Percentiles rank a stretch among this genome's conserved stretches.
Conservation (phyloP, 2,329 filamentous ascomycete species). For the Karstenula rhodostoma region DNA sequence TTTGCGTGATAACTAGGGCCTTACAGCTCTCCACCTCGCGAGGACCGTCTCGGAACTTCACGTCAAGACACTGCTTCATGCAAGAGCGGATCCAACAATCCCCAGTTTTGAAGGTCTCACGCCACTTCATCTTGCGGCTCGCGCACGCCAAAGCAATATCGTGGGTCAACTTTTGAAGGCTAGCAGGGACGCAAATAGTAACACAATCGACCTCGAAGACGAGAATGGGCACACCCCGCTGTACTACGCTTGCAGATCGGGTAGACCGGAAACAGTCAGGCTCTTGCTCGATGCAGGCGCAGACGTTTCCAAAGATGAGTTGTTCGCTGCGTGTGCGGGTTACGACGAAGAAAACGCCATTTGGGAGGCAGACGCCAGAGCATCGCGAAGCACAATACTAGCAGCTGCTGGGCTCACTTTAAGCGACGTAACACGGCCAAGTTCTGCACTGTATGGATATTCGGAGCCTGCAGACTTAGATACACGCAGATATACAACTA, state of each 20-base stretch:
- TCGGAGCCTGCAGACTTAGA: background rate
- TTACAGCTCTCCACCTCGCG: conserved; percentile 27
- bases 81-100: conserved; percentile 47
- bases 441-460: background rate
- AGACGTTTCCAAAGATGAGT: background rate
- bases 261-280: conserved; percentile 19
- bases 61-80: conserved; percentile 43
- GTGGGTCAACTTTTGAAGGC: conserved; percentile 37
- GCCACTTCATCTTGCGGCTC: conserved; percentile 53
- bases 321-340: conserved; percentile 4
- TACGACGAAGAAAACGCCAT: conserved; percentile 6
- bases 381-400: background rate
- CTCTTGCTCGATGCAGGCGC: conserved; percentile 26
- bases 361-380: background rate
- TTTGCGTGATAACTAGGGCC: conserved; percentile 16
- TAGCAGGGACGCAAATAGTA: background rate
- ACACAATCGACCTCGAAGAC: conserved; percentile 17
- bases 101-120: conserved; percentile 47
- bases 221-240: conserved; percentile 15
- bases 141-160: conserved; percentile 43
- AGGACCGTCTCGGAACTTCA: conserved; percentile 25
- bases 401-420: conserved; percentile 4
- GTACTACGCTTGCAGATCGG: conserved; percentile 26
- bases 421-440: background rate
- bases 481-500: background rate